Base-by-base conservation (phyloP, 495 filamentous ascomycete genomes). In the Chlorociboria aeruginascens region DNA sequence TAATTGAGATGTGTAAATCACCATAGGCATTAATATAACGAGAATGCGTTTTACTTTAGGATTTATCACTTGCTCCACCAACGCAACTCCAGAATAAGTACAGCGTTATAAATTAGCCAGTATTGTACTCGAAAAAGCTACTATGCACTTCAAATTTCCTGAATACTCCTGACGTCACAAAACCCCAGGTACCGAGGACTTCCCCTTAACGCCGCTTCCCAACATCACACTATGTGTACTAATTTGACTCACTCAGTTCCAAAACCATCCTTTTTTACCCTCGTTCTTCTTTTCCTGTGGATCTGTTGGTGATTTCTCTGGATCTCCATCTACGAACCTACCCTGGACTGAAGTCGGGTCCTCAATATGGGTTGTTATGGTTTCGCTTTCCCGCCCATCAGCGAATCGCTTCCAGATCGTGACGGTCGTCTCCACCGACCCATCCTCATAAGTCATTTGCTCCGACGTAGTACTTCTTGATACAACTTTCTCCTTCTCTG, bases 361-460 rank as follows among this genome's bases (percentile, higher is more conserved):
- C 31, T 60, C 53, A 8, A 31, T 44, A 42, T 55, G 54, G 9
- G 11, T 43, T 7, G 46, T 55, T 51, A 75, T 72, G 7, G 74
- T 71, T 25, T 54, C 74, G 53, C 80, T 76, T 53, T 82, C 79
- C 16, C 71, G 63, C 6, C 81, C 81, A 67, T 85, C 79, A 0
- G 74, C 66, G 55, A 76, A 85, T 6, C 72, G 65, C 58, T 76
- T 78, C 40, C 76, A 81, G 10, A 77, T 61, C 9, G 76, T 62
- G n/a, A 73, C 71, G 50, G 69, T 77, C 4, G 74, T 84, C 40
- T 73, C 68, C 6, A 80, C 61, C 6, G 74, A 78, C 7, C 81
- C 81, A 63, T 84, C 80, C 3, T 76, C 61, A 20, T 73, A 56
- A 11, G 63, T 70, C 6, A 63, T 64, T 1, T 71, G 70, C 45